phyloP scores from a whole-genome alignment of 2,329 filamentous ascomycete genomes.

The Alternaria infectoria region DNA sequence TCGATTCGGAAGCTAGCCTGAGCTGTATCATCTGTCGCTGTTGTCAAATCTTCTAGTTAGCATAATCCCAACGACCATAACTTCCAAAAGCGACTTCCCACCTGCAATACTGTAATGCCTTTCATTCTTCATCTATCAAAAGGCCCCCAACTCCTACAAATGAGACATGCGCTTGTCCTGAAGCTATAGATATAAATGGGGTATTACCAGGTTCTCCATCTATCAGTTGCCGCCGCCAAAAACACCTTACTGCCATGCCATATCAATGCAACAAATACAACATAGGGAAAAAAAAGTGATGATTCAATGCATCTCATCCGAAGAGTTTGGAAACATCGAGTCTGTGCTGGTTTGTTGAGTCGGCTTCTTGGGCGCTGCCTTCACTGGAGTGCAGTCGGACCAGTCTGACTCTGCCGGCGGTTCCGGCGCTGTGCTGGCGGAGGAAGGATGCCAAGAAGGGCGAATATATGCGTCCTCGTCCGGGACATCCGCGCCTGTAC shows the following conservation, averaged over 20 bases:
- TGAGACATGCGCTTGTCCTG: conserved; percentile 6
- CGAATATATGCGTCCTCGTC: neutral
- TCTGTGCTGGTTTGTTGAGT: conserved; percentile 3
- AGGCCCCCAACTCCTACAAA: conserved; percentile 8
- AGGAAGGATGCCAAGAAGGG: neutral
- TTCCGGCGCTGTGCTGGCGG: neutral
- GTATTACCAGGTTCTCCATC: conserved; percentile 22
- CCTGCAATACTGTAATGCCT: neutral
- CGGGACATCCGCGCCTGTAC: neutral
- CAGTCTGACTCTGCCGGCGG: neutral
- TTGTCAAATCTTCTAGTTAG: neutral
- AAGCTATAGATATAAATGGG: conserved; percentile 14
- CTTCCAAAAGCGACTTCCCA: neutral
- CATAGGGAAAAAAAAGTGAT: neutral
- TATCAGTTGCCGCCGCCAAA: neutral
- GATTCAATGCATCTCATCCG: neutral
- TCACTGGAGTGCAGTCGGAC: neutral
- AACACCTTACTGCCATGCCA: conserved; percentile 7
- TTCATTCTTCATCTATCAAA: conserved; percentile 8
- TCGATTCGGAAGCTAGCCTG: conserved; percentile 24
- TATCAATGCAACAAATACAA: conserved; percentile 14
- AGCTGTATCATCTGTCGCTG: neutral
- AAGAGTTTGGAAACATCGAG: conserved; percentile 14
- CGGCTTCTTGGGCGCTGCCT: neutral
- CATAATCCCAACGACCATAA: neutral